Conservation (phyloP, 768 basidiomycete species). For the Filobasidium wieringae region DNA sequence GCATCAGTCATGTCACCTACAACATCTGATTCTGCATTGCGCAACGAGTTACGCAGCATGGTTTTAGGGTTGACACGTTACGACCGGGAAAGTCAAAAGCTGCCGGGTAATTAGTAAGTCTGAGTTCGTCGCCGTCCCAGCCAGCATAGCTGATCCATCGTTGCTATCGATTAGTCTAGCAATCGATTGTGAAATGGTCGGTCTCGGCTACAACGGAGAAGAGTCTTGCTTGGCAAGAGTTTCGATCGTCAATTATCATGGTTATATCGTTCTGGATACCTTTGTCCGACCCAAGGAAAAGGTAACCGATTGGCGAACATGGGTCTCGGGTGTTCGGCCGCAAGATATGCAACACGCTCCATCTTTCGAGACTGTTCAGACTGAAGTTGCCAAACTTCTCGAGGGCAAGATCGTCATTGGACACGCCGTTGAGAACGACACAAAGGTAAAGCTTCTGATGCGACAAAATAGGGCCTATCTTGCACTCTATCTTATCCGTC, state of each 20-base stretch:
- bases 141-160: background rate
- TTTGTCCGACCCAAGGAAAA: conserved; percentile 76
- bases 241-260: conserved; percentile 78
- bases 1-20: background rate
- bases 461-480: conserved; percentile 36
- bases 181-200: conserved; percentile 97
- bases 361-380: conserved; percentile 66
- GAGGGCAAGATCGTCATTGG: conserved; percentile 72
- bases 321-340: conserved; percentile 71
- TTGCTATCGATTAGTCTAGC: conserved; percentile 43
- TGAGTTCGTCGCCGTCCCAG: no score
- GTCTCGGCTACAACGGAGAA: conserved; percentile 66
- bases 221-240: conserved; percentile 82
- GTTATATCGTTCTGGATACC: conserved; percentile 63
- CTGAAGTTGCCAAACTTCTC: conserved; percentile 60
- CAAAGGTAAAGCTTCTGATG: conserved; percentile 64
- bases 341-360: conserved; percentile 64
- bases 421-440: conserved; percentile 82
- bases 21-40: conserved; percentile 18
- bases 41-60: conserved; percentile 33
- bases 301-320: conserved; percentile 85
- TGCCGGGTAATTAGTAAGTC: conserved; percentile 32
- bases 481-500: background rate
- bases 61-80: conserved; percentile 26
- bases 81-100: conserved; percentile 30